These are phyloP conservation scores for Achaetomium macrosporum DNA, from an alignment of 2,329 filamentous ascomycete species.

Conservation along the genomic window DNA sequence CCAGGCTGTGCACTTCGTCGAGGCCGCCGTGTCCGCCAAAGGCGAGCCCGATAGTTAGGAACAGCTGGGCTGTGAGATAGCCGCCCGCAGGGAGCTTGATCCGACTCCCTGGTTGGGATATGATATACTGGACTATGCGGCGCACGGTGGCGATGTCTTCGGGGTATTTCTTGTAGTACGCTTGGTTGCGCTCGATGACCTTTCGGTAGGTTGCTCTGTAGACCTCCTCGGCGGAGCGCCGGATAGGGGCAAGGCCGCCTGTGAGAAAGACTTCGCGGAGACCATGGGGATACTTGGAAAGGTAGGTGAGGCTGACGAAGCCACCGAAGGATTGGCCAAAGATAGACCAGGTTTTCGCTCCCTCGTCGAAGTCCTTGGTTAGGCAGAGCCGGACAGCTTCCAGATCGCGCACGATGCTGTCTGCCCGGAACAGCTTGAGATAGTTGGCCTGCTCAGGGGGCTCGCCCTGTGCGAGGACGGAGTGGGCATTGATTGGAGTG, in stretches of 20 bases:
- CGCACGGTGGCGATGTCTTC: slow-evolving; percentile 68
- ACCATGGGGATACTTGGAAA: slow-evolving; percentile 72
- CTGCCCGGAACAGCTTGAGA: slow-evolving; percentile 77
- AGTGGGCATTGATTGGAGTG: slow-evolving; percentile 68
- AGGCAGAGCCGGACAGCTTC: slow-evolving; percentile 77
- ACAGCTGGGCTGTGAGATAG: slow-evolving; percentile 62
- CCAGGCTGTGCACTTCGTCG: slow-evolving; percentile 65
- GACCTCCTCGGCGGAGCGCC: slow-evolving; percentile 64
- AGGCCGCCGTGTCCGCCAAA: slow-evolving; percentile 78
- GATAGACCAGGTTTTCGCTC: slow-evolving; percentile 74
- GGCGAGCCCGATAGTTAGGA: slow-evolving; percentile 69
- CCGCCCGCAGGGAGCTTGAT: slow-evolving; percentile 66
- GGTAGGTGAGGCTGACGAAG: slow-evolving; percentile 77
- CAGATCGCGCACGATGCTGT: slow-evolving; percentile 83
- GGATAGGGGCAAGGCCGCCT: slow-evolving; percentile 75
- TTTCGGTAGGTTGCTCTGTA: slow-evolving; percentile 68
- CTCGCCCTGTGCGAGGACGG: slow-evolving; percentile 59
- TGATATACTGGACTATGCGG: slow-evolving; percentile 59
- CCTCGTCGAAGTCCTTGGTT: slow-evolving; percentile 60
- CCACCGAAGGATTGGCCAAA: slow-evolving; percentile 92
- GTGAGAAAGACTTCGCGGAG: slow-evolving; percentile 78
- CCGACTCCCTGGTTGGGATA: slow-evolving; percentile 43
- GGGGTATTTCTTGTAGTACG: slow-evolving; percentile 80
- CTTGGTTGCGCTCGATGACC: slow-evolving; percentile 64
- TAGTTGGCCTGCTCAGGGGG: slow-evolving; percentile 68